Evolutionary conservation across 257 asterid species (phyloP), one percentile per base, ranked within the genome.

Genomic region (Perilla frutescens): DNA sequence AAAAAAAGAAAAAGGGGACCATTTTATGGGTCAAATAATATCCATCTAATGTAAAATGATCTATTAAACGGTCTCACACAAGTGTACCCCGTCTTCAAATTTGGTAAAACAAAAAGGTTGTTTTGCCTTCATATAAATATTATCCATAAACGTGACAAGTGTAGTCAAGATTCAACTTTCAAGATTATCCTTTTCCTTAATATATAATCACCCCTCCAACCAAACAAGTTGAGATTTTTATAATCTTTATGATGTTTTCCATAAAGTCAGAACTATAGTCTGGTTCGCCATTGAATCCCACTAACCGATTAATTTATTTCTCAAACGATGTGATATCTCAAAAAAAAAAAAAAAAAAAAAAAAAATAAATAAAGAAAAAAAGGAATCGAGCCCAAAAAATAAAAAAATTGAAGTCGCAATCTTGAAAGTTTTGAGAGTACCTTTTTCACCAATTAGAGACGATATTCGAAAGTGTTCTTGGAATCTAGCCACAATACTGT

Each of bases 261-360:
- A 47, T 9, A 9, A 47, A 47, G n/a, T 47, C 51, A 47, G 8
- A 43, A 7, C n/a, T 5, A 7, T 9, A 47, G 51, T 47, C 51
- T 47, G n/a, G 11, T 47, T 47, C n/a, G 61, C 61, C 61, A 48
- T 5, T 37, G 6, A 62, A 73, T 63, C 72, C 72, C 72, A 63
- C 77, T 61, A 60, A 49, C 29, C 32, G 6, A 15, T 58, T 71
- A 60, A 13, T 59, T 32, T 31, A 44, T n/a, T 41, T 4, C 26
- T 43, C 4, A 9, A 26, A 2, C 56, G 1, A 20, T 20, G n/a
- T 20, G 26, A 20, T 20, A 9, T 10, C 2, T 6, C 45, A 53
- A 3, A 13, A 32, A 31, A 43, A 44, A 12, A 71, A 34, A 58
- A 9, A n/a, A n/a, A n/a, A n/a, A 31, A 32, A 32, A 12, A 71